Evolutionary conservation across 331 rosid genomes (phyloP).

Genomic region (Stylosanthes scabra): DNA sequence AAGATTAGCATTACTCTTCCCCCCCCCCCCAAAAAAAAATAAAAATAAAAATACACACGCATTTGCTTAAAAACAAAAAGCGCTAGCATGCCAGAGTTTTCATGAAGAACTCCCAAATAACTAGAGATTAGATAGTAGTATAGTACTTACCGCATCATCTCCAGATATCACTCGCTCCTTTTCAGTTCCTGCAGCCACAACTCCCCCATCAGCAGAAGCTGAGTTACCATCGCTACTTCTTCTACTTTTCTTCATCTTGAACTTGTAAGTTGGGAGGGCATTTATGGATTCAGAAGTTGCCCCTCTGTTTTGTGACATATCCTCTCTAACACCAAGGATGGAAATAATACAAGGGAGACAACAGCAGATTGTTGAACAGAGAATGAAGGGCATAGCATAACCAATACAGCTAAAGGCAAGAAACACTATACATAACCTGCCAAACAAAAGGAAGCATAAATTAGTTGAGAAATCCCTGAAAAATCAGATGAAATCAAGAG

Average conservation of each 20-base stretch:
- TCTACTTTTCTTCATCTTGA: slow-evolving; percentile 81
- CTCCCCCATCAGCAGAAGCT: slow-evolving; percentile 72
- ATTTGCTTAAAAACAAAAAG: not conserved
- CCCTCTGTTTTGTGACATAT: slow-evolving; percentile 81
- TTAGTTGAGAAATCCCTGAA: slow-evolving; percentile 20
- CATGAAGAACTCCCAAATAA: slow-evolving; percentile 30
- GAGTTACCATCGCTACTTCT: slow-evolving; percentile 58
- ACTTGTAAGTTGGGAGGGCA: slow-evolving; percentile 88
- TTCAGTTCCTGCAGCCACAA: slow-evolving; percentile 94
- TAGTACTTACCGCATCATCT: slow-evolving; percentile 87
- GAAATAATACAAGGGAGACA: slow-evolving; percentile 98
- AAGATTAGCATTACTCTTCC: too few relatives aligned
- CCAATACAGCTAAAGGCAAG: slow-evolving; percentile 96
- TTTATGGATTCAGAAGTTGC: slow-evolving; percentile 92
- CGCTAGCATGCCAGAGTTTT: slow-evolving; percentile 11
- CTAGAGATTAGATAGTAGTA: slow-evolving; percentile 45
- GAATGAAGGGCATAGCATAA: slow-evolving; percentile 99
- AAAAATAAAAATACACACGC: not conserved
- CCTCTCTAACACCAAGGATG: slow-evolving; percentile 94
- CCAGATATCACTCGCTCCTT: slow-evolving; percentile 89
- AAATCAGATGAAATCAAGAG: slow-evolving; percentile 26
- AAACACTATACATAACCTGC: slow-evolving; percentile 96
- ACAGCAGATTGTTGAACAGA: slow-evolving; percentile 97
- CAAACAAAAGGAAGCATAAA: slow-evolving; percentile 41
- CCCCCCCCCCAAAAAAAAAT: not conserved